These are phyloP conservation scores for Colletotrichum kahawae DNA, from an alignment of 2,329 filamentous ascomycete genomes.

Conservation along the genomic window DNA sequence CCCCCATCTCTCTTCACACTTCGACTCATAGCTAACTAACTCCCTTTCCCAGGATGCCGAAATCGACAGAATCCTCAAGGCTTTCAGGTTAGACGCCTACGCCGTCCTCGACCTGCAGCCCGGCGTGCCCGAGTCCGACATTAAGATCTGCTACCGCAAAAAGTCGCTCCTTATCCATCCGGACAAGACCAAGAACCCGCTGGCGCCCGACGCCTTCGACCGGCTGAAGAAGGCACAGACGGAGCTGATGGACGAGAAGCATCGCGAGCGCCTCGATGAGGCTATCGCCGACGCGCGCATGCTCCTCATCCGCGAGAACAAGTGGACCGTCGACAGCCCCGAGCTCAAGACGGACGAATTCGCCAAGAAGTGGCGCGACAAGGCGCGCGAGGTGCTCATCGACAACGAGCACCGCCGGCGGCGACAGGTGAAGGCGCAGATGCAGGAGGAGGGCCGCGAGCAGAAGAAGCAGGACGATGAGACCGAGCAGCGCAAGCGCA, in stretches of 20 bases:
- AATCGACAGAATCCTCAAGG: conserved; percentile 90
- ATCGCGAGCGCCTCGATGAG: conserved; percentile 86
- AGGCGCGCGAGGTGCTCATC: conserved; percentile 86
- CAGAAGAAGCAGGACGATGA: conserved; percentile 88
- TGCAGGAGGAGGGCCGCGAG: conserved; percentile 95
- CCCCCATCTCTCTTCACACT: not conserved
- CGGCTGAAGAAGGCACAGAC: conserved; percentile 94
- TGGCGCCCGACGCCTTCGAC: conserved; percentile 94
- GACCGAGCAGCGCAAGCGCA: conserved; percentile 78
- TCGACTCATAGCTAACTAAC: not conserved
- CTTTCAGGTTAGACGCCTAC: conserved; percentile 83
- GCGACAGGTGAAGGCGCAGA: conserved; percentile 87
- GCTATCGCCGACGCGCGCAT: conserved; percentile 95
- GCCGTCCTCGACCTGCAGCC: conserved; percentile 95
- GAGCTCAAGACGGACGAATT: conserved; percentile 88
- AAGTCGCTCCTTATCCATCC: conserved; percentile 99
- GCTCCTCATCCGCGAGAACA: conserved; percentile 91
- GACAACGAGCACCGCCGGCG: conserved; percentile 88
- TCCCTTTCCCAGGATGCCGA: conserved; percentile 74
- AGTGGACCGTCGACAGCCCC: conserved; percentile 87
- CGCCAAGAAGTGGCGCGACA: conserved; percentile 84
- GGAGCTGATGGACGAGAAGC: conserved; percentile 91
- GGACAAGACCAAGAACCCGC: conserved; percentile 92
- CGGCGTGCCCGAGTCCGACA: conserved; percentile 93
- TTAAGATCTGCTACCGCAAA: conserved; percentile 91